Conservation (phyloP, 148 eudicot genomes). For the Cornus kousa region DNA sequence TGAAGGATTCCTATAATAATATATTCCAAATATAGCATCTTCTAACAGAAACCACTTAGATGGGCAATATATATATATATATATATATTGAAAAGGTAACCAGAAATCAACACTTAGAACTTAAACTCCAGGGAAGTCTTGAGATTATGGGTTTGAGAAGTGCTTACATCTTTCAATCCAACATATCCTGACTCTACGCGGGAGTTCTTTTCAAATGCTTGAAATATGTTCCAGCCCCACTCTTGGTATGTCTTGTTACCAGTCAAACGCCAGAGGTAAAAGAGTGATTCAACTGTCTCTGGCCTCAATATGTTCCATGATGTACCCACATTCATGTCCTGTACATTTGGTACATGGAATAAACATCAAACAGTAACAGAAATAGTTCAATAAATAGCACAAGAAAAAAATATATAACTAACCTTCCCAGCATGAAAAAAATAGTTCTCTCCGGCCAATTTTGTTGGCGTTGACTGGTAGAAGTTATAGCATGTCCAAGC, state of each 20-base stretch:
- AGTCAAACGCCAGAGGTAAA: slow-evolving; percentile 95
- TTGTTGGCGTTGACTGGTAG: slow-evolving; percentile 95
- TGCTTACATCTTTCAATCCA: slow-evolving; percentile 95
- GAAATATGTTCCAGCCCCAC: slow-evolving; percentile 99
- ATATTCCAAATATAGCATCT: too few species aligned
- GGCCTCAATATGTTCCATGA: slow-evolving; percentile 99
- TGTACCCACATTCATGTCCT: slow-evolving; percentile 98
- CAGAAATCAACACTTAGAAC: not conserved
- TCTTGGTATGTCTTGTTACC: slow-evolving; percentile 97
- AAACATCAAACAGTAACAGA: not conserved
- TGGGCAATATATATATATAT: too few species aligned
- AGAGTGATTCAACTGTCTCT: slow-evolving; percentile 96
- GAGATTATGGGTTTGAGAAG: slow-evolving; percentile 8
- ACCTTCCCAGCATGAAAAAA: slow-evolving; percentile 82
- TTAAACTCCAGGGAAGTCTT: not conserved
- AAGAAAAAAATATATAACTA: slow-evolving; percentile 12
- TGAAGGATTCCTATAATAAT: too few species aligned
- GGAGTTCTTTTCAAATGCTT: slow-evolving; percentile 97
- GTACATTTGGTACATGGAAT: slow-evolving; percentile 13
- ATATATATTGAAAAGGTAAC: too few species aligned
- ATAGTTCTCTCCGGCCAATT: slow-evolving; percentile 97
- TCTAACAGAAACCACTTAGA: too few species aligned
- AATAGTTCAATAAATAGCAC: not conserved
- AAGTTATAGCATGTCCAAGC: slow-evolving; percentile 99
- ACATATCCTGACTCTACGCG: slow-evolving; percentile 91